A percentile compares a stretch with the other conserved stretches of the same genome.
phyloP scores from a whole-genome alignment of 129 eudicot genomes.

The Centella asiatica region DNA sequence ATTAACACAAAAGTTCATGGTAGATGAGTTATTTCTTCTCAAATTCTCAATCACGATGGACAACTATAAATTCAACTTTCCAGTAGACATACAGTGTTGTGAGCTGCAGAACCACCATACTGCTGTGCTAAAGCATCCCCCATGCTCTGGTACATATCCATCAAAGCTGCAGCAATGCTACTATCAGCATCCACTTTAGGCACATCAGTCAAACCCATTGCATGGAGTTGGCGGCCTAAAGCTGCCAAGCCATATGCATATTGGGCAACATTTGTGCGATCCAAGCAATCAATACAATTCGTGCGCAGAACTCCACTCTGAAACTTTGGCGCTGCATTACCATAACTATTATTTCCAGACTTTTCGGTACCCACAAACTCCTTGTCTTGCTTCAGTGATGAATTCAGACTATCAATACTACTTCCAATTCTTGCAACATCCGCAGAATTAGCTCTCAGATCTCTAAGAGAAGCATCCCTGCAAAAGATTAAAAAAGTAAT shows the following conservation, averaged over 20 bases:
- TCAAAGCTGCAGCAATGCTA: constrained; percentile 79
- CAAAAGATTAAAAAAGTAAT: constrained; percentile 13
- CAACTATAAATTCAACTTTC: background rate
- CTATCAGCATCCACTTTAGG: constrained; percentile 87
- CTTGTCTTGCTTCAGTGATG: constrained; percentile 37
- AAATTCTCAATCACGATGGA: background rate
- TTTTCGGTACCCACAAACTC: constrained; percentile 33
- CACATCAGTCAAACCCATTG: constrained; percentile 66
- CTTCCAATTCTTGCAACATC: constrained; percentile 50
- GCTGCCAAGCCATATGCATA: constrained; percentile 95
- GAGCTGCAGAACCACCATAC: constrained; percentile 99
- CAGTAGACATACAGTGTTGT: constrained; percentile 60
- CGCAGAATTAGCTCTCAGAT: constrained; percentile 61
- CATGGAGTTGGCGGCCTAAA: constrained; percentile 84
- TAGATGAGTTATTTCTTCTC: background rate
- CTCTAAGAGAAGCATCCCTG: constrained; percentile 81
- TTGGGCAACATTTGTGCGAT: constrained; percentile 96
- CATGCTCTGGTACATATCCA: constrained; percentile 95
- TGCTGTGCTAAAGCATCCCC: constrained; percentile 99
- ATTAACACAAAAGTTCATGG: background rate
- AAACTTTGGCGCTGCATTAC: constrained; percentile 45
- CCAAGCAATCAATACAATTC: constrained; percentile 92
- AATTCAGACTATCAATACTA: constrained; percentile 28
- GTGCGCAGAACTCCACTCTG: constrained; percentile 94
- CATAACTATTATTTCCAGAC: constrained; percentile 25